phyloP scores from a whole-genome alignment of 257 asterid species.

The Asclepias syriaca region DNA sequence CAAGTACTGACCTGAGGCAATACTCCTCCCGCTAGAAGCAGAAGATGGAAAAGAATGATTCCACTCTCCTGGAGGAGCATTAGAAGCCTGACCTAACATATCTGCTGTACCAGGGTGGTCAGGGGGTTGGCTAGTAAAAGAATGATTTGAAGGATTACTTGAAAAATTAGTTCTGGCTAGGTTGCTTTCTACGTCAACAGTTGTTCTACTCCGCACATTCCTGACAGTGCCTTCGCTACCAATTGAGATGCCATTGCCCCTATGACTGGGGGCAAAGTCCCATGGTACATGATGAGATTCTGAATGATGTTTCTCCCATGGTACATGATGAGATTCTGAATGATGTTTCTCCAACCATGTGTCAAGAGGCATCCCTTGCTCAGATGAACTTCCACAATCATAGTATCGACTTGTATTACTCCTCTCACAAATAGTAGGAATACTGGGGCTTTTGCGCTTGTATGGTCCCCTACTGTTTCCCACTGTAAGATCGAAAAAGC shows the following conservation, averaged over 20 bases:
- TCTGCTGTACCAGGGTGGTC: constrained; percentile 39
- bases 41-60: constrained; percentile 34
- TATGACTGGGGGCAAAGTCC: constrained; percentile 42
- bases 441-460: constrained; percentile 66
- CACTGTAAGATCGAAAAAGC: constrained; percentile 39
- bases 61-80: constrained; percentile 47
- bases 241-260: constrained; percentile 49
- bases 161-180: constrained; percentile 39
- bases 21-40: constrained; percentile 41
- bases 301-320: constrained; percentile 51
- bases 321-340: constrained; percentile 40
- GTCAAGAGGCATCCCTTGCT: constrained; percentile 42
- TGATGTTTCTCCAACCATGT: constrained; percentile 56
- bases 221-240: constrained; percentile 54
- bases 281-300: constrained; percentile 45
- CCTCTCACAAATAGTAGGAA: constrained; percentile 48
- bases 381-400: constrained; percentile 72
- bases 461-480: constrained; percentile 51
- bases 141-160: constrained; percentile 31
- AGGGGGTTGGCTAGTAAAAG: constrained; percentile 31
- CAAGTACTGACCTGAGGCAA: constrained; percentile 43
- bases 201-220: constrained; percentile 68
- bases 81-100: constrained; percentile 44
- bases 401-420: constrained; percentile 58
- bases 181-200: constrained; percentile 40